phyloP scores from a whole-genome alignment of 2,329 filamentous ascomycete species.

The Bipolaris sorokiniana region DNA sequence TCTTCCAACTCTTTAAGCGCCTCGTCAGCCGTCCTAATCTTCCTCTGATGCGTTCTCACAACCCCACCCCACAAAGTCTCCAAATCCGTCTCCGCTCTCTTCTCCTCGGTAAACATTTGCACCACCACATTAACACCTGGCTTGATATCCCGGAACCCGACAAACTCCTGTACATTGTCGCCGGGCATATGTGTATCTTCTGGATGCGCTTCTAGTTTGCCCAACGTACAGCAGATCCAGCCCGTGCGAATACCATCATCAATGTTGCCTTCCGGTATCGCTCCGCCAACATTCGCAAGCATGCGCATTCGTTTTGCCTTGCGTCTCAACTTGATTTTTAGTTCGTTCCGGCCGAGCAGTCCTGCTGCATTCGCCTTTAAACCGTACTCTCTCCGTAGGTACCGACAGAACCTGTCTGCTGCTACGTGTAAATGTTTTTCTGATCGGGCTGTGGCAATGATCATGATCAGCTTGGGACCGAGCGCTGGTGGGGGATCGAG shows the following conservation, averaged over 20 bases:
- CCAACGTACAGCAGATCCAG: slow-evolving; percentile 95
- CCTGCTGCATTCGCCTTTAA: slow-evolving; percentile 83
- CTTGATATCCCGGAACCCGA: slow-evolving; percentile 74
- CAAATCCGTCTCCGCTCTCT: slow-evolving; percentile 69
- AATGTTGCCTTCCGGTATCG: slow-evolving; percentile 60
- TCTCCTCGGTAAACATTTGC: slow-evolving; percentile 74
- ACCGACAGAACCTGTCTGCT: slow-evolving; percentile 86
- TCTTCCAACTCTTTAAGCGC: slow-evolving; percentile 32
- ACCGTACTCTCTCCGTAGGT: slow-evolving; percentile 75
- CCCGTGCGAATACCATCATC: slow-evolving; percentile 91
- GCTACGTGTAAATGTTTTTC: slow-evolving; percentile 93
- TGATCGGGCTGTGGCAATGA: slow-evolving; percentile 88
- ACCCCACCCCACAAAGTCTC: slow-evolving; percentile 67
- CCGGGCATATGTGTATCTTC: slow-evolving; percentile 42
- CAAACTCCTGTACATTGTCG: slow-evolving; percentile 60
- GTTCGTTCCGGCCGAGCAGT: slow-evolving; percentile 84
- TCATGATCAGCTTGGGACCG: slow-evolving; percentile 87
- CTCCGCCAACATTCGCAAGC: slow-evolving; percentile 70
- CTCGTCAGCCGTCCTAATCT: slow-evolving; percentile 44
- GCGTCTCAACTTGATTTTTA: slow-evolving; percentile 83
- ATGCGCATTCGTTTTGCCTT: slow-evolving; percentile 82
- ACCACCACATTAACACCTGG: slow-evolving; percentile 69
- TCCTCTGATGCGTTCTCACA: slow-evolving; percentile 51
- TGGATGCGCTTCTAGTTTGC: slow-evolving; percentile 66
- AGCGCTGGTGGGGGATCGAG: slow-evolving; percentile 87